Evolutionary conservation across 225 moss, liverwort and hornwort species (phyloP), one percentile per base, ranked within the genome.

Genomic region (Sphagnum contortum): DNA sequence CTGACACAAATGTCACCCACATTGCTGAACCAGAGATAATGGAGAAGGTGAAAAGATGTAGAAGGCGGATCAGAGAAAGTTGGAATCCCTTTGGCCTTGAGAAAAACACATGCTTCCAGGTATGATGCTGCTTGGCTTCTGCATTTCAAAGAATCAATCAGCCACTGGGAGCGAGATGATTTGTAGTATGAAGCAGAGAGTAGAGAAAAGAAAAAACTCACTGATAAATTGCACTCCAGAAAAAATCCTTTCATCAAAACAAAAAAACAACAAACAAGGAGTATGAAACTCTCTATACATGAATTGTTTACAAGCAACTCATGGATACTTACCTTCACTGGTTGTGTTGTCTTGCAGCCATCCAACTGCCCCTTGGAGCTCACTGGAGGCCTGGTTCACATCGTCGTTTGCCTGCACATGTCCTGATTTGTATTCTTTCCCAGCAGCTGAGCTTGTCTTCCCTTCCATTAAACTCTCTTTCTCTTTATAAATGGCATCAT

Each of bases 1-100:
- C 83, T 2, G 86, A 87, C 55, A 87, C 77, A 70, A 87, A 87
- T 6, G 86, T 87, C 67, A 87, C 76, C 86, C 86, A 87, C 10
- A 87, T 9, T 6, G 80, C 66, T 12, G 83, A 80, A 0, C 86
- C 86, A 50, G 80, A 87, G 52, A 77, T 70, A 2, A 78, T 72
- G 3, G 86, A 80, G 29, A 87, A 87, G 2, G 77, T 80, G 57
- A 83, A 80, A 44, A 87, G 77, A 44, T 87, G 78, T 11, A 87
- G 57, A 9, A 78, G 80, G 51, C 86, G 83, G 10, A 70, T 49
- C 65, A 80, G 50, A 12, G 75, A 73, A 0, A 83, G 68, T 2
- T 75, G 65, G 9, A 80, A n/a, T 2, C 86, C 86, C 67, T 69
- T 71, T 1, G 77, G 83, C 61, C 77, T 76, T 61, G 67, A 58